Evolutionary conservation across 129 eudicot species (phyloP).

Genomic region (Centaurea solstitialis): DNA sequence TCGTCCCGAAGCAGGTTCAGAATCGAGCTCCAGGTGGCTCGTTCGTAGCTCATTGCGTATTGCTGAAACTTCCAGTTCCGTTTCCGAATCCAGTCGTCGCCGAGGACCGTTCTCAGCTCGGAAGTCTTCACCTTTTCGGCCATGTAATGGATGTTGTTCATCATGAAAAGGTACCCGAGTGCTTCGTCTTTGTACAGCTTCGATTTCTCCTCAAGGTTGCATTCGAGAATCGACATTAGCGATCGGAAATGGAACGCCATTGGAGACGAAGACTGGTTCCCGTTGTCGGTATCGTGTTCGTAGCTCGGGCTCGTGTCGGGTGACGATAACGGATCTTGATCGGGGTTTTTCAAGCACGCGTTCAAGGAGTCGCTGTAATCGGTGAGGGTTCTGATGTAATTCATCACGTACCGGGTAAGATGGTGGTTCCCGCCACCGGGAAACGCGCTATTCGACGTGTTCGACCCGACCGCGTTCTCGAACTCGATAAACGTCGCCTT

Average conservation of each 20-base stretch:
- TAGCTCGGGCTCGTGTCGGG: conserved; percentile 47
- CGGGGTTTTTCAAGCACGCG: conserved; percentile 55
- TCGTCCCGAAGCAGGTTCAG: conserved; percentile 66
- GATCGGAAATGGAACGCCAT: conserved; percentile 63
- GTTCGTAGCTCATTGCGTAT: conserved; percentile 78
- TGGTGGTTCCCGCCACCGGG: conserved; percentile 96
- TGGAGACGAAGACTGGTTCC: conserved; percentile 40
- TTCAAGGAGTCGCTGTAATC: conserved; percentile 63
- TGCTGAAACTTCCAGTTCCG: conserved; percentile 86
- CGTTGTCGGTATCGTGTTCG: conserved; percentile 33
- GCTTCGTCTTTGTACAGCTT: conserved; percentile 74
- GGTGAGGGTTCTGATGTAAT: conserved; percentile 60
- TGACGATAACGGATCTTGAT: conserved; percentile 43
- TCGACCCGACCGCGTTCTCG: conserved; percentile 69
- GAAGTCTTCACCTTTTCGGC: conserved; percentile 81
- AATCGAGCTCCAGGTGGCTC: conserved; percentile 91
- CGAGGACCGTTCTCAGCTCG: conserved; percentile 66
- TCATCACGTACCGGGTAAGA: conserved; percentile 87
- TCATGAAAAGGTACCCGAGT: conserved; percentile 70
- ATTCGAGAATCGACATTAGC: conserved; percentile 51
- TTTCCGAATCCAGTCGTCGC: conserved; percentile 84
- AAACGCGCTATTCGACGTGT: conserved; percentile 62
- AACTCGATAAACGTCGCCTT: conserved; percentile 81
- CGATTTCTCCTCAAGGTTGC: conserved; percentile 77
- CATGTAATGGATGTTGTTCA: conserved; percentile 94